A percentile compares a stretch with the other conserved stretches of the same genome.
phyloP scores from a whole-genome alignment of 306 rosid species.

The Prunus salicina region DNA sequence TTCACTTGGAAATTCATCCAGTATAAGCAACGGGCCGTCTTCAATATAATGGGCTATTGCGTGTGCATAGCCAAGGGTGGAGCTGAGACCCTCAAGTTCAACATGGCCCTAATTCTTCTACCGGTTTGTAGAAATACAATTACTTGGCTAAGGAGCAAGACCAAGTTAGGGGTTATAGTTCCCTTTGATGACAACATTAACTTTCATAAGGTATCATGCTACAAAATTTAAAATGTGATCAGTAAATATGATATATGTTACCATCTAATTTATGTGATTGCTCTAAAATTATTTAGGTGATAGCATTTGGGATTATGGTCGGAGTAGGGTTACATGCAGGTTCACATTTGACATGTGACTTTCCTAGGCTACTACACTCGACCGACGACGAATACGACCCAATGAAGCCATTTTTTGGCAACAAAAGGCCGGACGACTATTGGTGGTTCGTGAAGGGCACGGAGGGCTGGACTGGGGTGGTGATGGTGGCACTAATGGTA shows the following conservation, averaged over 20 bases:
- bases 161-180: conserved; percentile 60
- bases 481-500: conserved; percentile 76
- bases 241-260: background rate
- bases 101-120: conserved; percentile 76
- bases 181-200: conserved; percentile 89
- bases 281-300: conserved; percentile 33
- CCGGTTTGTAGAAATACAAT: conserved; percentile 89
- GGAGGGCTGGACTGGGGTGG: conserved; percentile 86
- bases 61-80: conserved; percentile 79
- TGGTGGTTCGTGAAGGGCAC: conserved; percentile 97
- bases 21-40: conserved; percentile 64
- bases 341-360: conserved; percentile 79
- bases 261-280: fast-evolving
- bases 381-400: conserved; percentile 55
- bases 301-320: conserved; percentile 67
- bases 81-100: conserved; percentile 87
- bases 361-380: conserved; percentile 64
- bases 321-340: conserved; percentile 69
- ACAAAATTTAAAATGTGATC: background rate
- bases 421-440: conserved; percentile 52
- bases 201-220: conserved; percentile 63
- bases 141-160: conserved; percentile 75
- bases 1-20: conserved; percentile 84
- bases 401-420: conserved; percentile 60
- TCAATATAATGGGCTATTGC: conserved; percentile 79